These are phyloP conservation scores for Populus pruinosa DNA, from an alignment of 345 rosid genomes.

Conservation along the genomic window DNA sequence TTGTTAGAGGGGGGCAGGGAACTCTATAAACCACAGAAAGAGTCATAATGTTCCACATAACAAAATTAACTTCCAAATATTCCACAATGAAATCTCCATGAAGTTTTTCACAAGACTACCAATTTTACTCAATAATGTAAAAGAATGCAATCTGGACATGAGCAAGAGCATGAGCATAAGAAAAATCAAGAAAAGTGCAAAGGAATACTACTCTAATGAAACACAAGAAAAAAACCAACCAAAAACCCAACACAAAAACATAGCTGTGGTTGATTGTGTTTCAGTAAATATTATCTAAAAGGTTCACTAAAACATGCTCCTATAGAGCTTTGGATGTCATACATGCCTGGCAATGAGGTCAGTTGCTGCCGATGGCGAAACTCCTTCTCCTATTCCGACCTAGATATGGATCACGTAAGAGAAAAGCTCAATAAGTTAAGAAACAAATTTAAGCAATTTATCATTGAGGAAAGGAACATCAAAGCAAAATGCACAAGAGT, in stretches of 20 bases:
- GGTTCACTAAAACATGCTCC: constrained; percentile 14
- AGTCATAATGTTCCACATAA: neutral
- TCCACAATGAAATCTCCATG: neutral
- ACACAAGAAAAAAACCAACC: neutral
- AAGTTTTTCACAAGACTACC: neutral
- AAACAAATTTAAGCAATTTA: neutral
- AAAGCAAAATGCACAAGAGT: constrained; percentile 2
- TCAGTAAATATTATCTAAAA: neutral
- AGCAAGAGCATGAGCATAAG: neutral
- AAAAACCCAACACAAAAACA: neutral
- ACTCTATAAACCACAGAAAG: neutral
- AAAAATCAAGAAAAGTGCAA: neutral
- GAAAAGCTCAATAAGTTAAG: neutral
- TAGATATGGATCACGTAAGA: constrained; percentile 28
- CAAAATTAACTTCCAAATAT: neutral
- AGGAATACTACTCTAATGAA: neutral
- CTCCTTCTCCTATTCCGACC: constrained; percentile 99
- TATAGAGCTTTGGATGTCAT: constrained; percentile 22
- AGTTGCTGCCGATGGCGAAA: constrained; percentile 96
- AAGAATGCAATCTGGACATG: neutral
- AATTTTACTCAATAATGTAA: neutral
- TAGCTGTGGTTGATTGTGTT: neutral
- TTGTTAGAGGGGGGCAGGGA: neutral
- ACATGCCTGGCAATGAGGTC: constrained; percentile 97
- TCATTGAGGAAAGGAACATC: neutral